phyloP scores from a whole-genome alignment of 2,329 filamentous ascomycete species.

The Exophiala spinifera region DNA sequence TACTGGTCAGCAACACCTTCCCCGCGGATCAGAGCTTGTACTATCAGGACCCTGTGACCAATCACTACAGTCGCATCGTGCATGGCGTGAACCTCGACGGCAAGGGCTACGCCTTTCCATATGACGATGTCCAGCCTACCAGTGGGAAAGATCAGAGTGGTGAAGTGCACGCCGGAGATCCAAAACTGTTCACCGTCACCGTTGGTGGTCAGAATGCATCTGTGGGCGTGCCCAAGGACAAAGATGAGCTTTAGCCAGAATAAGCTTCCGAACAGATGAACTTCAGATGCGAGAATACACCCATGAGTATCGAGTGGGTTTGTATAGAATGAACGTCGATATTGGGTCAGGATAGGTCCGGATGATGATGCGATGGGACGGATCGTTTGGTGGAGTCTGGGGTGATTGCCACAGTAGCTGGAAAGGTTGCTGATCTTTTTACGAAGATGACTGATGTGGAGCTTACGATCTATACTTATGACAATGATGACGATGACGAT shows the following conservation, averaged over 20 bases:
- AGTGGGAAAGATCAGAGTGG: constrained; percentile 60
- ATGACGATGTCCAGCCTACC: constrained; percentile 64
- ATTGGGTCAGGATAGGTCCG: too few species aligned
- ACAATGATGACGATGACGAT: too few species aligned
- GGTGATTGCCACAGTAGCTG: too few species aligned
- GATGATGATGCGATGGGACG: neutral
- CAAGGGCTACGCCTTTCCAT: constrained; percentile 67
- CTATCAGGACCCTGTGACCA: constrained; percentile 56
- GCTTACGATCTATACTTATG: too few species aligned
- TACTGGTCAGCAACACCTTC: constrained; percentile 48
- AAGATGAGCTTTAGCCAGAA: too few species aligned
- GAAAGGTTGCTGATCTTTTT: too few species aligned
- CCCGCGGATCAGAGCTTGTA: constrained; percentile 55
- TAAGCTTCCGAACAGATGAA: too few species aligned
- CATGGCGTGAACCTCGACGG: constrained; percentile 59
- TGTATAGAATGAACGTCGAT: too few species aligned
- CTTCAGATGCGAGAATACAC: too few species aligned
- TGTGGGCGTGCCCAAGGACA: neutral
- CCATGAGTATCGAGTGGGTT: too few species aligned
- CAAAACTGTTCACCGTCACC: constrained; percentile 55
- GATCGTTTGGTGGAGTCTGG: too few species aligned
- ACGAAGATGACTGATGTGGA: too few species aligned
- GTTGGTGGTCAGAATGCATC: constrained; percentile 47
- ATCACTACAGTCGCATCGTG: constrained; percentile 65
- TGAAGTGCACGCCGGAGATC: constrained; percentile 57